Evolutionary conservation across 2,329 filamentous ascomycete species (phyloP), one percentile per base, ranked within the genome.

Genomic region (Lanzia echinophila): DNA sequence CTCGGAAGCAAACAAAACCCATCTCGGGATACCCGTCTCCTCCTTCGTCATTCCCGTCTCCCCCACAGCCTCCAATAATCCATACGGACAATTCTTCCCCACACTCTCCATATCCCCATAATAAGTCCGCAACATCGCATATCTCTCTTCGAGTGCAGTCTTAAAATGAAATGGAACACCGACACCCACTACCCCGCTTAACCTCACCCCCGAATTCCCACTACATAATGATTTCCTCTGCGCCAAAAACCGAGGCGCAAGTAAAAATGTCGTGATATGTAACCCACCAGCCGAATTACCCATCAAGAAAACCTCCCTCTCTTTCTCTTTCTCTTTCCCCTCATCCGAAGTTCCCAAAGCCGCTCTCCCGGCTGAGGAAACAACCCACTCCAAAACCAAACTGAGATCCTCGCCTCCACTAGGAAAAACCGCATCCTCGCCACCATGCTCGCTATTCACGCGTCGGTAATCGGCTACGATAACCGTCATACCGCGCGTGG

Each of bases 261-360:
- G 50, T 17, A 68, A 31, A 33, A 64, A 68, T 1, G 65, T 68
- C 3, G 59, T 52, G 6, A 62, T 39, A 49, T 68, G 66, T 1
- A 68, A 52, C 6, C 66, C 66, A 1, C 66, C 66, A 1, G 65
- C 65, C 19, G 64, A 67, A 46, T 67, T 68, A 1, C 66, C 66
- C 50, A 65, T 50, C 8, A 68, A 28, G 8, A 39, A n/a, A 7
- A 31, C 38, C 8, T 17, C 42, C 22, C 31, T 28, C n/a, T 52
- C 42, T 32, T 17, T 33, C n/a, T 17, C 38, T 2, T 41, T 34
- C 10, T 12, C 32, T 11, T 28, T 32, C 12, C 15, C 33, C 15
- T 22, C 42, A 17, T 52, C 32, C 3, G 49, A 32, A 11, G 46
- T 33, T 17, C 19, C 20, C 15, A 46, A 38, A 31, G n/a, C n/a